A percentile compares a stretch with the other conserved stretches of the same genome.
phyloP scores from a whole-genome alignment of 371 early-diverging fungal species.

The Sporodiniella umbellata region DNA sequence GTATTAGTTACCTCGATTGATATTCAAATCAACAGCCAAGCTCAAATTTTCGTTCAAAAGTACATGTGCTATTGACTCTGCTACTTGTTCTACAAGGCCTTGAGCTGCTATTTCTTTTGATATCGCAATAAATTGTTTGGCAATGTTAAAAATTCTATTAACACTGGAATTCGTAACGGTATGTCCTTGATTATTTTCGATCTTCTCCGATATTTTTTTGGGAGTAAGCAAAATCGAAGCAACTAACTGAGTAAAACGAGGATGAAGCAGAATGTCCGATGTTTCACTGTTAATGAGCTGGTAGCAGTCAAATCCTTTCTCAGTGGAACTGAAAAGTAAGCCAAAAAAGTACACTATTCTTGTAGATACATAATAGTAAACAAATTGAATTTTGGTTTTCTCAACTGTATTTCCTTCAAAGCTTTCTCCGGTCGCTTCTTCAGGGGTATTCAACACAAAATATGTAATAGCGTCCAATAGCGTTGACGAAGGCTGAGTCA shows the following conservation, averaged over 20 bases:
- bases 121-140: slow-evolving; percentile 7
- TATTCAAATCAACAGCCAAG: slow-evolving; percentile 23
- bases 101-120: slow-evolving; percentile 9
- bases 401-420: slow-evolving; percentile 8
- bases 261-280: slow-evolving; percentile 3
- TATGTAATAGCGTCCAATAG: slow-evolving; percentile 10
- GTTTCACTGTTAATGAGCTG: slow-evolving; percentile 1
- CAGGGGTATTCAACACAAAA: slow-evolving; percentile 13
- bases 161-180: slow-evolving; percentile 12
- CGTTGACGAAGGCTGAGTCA: slow-evolving; percentile 6
- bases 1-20: slow-evolving; percentile 26
- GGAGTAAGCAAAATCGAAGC: slow-evolving; percentile 27
- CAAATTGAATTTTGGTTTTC: slow-evolving; percentile 6
- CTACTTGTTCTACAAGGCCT: slow-evolving; percentile 6
- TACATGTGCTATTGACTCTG: slow-evolving; percentile 4
- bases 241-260: slow-evolving; percentile 6
- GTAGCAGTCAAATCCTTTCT: not conserved
- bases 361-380: slow-evolving; percentile 19
- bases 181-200: slow-evolving; percentile 22
- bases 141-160: slow-evolving; percentile 9
- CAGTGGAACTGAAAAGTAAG: slow-evolving; percentile 1
- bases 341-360: slow-evolving; percentile 21
- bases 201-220: slow-evolving; percentile 18
- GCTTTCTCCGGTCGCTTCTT: slow-evolving; percentile 1
- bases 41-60: slow-evolving; percentile 19